Base-by-base conservation (phyloP, 2,329 filamentous ascomycete species). In the Ramularia endophylla region DNA sequence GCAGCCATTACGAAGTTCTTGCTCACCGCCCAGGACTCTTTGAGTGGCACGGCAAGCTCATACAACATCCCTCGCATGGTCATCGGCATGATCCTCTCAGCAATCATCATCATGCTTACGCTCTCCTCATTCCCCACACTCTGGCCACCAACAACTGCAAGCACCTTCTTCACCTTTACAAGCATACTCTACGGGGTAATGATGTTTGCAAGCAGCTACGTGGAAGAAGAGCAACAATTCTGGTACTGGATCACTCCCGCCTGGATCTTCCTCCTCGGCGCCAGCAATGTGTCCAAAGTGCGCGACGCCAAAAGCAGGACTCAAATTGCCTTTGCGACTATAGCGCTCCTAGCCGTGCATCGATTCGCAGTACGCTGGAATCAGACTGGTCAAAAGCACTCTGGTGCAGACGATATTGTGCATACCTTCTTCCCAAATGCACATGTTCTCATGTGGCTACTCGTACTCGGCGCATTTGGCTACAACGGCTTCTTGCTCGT, bases 201-300 rank as follows among this genome's bases (percentile, higher is more conserved):
- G 80, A 97, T 97, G 89, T 97, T 97, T 65, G 90, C 89, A 8
- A 95, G 87, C 61, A 97, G 89, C 58, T 98, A 92, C 62, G 87
- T 98, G 2, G 92, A 98, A 64, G 92, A 98, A 66, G 92, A 98
- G 63, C 92, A 98, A 36, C 87, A 97, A 53, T 95, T 95, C 61
- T 98, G 92, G 92, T 97, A 98, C 65, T 97, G 90, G 88, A 67
- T 79, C 1, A 77, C 83, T 0, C 81, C 83, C 0, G 75, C 78
- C 5, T 94, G 85, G 85, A 65, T 72, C 32, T 33, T 50, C 4
- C 27, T 57, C 1, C 60, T 80, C 13, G 46, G 36, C 5, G 40
- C 35, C 3, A 39, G 27, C 12, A 38, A 43, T 17, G 28, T 50
- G 5, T 27, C 37, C 12, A 32, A 39, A 25, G 44, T 41, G 19